A percentile compares a stretch with the other conserved stretches of the same genome.
Evolutionary conservation across 495 filamentous ascomycete species (phyloP).

Genomic region (Cercophora samala): DNA sequence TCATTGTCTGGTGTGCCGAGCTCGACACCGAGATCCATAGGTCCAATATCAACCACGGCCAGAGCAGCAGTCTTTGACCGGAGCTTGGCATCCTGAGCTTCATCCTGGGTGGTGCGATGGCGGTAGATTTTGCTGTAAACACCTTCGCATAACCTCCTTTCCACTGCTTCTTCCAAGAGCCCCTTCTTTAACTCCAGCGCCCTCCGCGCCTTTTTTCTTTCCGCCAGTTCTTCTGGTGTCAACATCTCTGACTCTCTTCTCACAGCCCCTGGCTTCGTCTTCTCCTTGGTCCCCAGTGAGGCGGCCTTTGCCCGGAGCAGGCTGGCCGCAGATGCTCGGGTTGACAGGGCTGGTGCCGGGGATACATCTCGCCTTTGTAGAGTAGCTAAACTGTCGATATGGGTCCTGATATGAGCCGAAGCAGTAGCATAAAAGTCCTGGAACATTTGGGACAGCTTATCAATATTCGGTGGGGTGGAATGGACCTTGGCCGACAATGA

Average conservation of each 20-base stretch:
- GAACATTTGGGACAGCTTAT: conserved; percentile 79
- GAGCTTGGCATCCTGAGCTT: conserved; percentile 91
- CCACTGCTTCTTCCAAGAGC: conserved; percentile 87
- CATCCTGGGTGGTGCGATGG: conserved; percentile 87
- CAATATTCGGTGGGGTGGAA: conserved; percentile 75
- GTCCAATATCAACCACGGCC: conserved; percentile 81
- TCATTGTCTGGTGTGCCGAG: conserved; percentile 49
- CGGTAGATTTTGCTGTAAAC: conserved; percentile 87
- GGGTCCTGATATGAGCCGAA: conserved; percentile 77
- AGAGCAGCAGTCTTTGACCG: conserved; percentile 92
- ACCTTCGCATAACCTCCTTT: conserved; percentile 79
- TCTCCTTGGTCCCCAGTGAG: conserved; percentile 50
- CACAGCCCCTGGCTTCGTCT: conserved; percentile 35
- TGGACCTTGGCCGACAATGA: conserved; percentile 85
- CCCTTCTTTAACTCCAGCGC: conserved; percentile 70
- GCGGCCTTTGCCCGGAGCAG: conserved; percentile 50
- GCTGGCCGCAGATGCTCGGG: conserved; percentile 51
- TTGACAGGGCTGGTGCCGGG: conserved; percentile 50
- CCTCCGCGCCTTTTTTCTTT: conserved; percentile 72
- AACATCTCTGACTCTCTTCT: conserved; percentile 81
- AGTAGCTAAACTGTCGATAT: conserved; percentile 77
- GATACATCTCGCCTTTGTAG: conserved; percentile 61
- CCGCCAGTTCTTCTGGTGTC: conserved; percentile 76
- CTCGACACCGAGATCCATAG: conserved; percentile 82
- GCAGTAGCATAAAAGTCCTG: conserved; percentile 91